Evolutionary conservation across 495 filamentous ascomycete species (phyloP).

Genomic region (Jackrogersella minutella): DNA sequence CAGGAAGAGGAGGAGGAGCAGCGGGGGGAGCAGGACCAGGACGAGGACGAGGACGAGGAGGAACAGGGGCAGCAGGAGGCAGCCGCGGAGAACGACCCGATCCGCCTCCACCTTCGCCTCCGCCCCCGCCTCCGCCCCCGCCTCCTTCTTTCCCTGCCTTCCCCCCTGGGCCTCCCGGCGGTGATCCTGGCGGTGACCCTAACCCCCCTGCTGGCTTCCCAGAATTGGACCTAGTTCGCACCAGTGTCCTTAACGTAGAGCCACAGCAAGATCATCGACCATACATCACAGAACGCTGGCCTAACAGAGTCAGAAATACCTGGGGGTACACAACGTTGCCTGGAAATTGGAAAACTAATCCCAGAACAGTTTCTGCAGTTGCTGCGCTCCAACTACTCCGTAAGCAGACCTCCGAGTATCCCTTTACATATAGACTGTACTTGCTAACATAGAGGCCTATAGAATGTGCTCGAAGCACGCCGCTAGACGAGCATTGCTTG

Average conservation of each 20-base stretch:
- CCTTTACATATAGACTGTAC: background rate
- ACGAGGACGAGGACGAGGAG: too few relatives aligned
- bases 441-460: background rate
- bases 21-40: too few relatives aligned
- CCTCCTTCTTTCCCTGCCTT: too few relatives aligned
- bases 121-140: too few relatives aligned
- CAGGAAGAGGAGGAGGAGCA: too few relatives aligned
- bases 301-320: background rate
- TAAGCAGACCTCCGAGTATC: background rate
- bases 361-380: background rate
- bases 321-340: background rate
- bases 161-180: too few relatives aligned
- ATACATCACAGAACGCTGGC: background rate
- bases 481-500: background rate
- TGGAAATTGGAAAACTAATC: background rate
- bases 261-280: background rate
- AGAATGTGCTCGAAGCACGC: background rate
- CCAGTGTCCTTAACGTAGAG: background rate
- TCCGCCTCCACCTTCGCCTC: too few relatives aligned
- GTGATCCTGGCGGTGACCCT: too few relatives aligned
- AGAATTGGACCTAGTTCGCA: slow-evolving; percentile 5
- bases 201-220: too few relatives aligned
- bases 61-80: too few relatives aligned
- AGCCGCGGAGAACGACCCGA: too few relatives aligned
- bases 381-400: slow-evolving; percentile 15